Evolutionary conservation across 176 grass and related monocot species (phyloP), one percentile per base, ranked within the genome.

Genomic region (Ensete glaucum): DNA sequence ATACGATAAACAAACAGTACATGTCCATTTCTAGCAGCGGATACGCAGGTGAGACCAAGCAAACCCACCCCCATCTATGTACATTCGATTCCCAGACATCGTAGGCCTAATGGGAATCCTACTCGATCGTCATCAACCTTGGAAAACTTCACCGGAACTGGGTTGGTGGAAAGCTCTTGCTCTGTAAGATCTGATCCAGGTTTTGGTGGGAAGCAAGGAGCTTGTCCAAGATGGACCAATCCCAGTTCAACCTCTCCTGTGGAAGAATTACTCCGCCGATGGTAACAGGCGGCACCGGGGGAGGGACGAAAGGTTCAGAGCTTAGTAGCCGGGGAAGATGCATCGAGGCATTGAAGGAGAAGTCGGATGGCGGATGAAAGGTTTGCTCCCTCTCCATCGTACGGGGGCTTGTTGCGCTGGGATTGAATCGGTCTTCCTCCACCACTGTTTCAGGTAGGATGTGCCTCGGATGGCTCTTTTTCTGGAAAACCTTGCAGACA

Each of bases 221-320:
- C 83, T 94, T 99, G 82, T 99, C 91, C 72, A 99, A 75, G 68
- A 94, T 94, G 1, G 95, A 99, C 95, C 91, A 99, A 67, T 99
- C 95, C 43, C 75, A 60, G 27, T 23, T 77, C 24, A 52, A 65
- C 14, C 34, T 77, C 75, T 49, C 75, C 75, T 17, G 60, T 9
- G 75, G 59, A 21, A 83, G 83, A 13, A 54, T 17, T 24, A 51
- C 81, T 43, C 71, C 57, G 62, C 50, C 34, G 34, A 89, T 85
- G 77, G 73, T 57, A 50, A 69, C 74, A 26, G 71, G 71, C 1
- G 78, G 79, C 1, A 84, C 67, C 73, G 76, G 11, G 16, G 82
- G 71, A 51, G 84, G 77, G 67, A 76, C 69, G 19, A 80, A 52
- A 7, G 83, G 78, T 72, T 99, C 95, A 53, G 95, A 75, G 82